A percentile compares a stretch with the other conserved stretches of the same genome.
phyloP scores from a whole-genome alignment of 2,329 filamentous ascomycete genomes.

The Aspergillus chevalieri region DNA sequence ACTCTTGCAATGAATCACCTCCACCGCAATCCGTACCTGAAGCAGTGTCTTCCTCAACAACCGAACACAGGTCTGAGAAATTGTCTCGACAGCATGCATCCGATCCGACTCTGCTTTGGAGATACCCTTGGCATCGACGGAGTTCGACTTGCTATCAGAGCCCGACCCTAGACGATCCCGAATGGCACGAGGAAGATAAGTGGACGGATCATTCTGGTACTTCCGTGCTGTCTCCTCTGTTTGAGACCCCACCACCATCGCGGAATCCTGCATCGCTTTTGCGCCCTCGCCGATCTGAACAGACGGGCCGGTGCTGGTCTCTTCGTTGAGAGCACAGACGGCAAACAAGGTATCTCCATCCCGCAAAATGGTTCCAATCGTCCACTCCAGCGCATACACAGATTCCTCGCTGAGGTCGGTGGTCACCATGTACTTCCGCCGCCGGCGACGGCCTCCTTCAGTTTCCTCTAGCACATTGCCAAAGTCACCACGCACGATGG shows the following conservation, averaged over 20 bases:
- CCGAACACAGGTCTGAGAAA: conserved; percentile 78
- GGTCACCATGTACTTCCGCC: conserved; percentile 90
- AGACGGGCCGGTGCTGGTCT: conserved; percentile 43
- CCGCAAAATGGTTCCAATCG: conserved; percentile 86
- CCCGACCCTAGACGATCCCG: conserved; percentile 31
- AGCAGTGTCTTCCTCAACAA: conserved; percentile 83
- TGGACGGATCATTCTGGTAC: conserved; percentile 27
- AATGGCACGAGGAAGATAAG: conserved; percentile 24
- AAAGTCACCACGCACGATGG: conserved; percentile 86
- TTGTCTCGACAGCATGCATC: conserved; percentile 70
- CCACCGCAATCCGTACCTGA: conserved; percentile 87
- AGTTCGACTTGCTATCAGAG: conserved; percentile 36
- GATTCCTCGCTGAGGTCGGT: conserved; percentile 93
- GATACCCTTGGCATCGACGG: conserved; percentile 46
- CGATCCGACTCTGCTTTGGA: conserved; percentile 70
- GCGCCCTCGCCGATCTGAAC: conserved; percentile 64
- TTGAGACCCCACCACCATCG: conserved; percentile 57
- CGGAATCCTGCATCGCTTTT: conserved; percentile 69
- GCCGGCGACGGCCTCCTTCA: conserved; percentile 68
- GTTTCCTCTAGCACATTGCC: conserved; percentile 64
- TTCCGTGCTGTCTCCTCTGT: conserved; percentile 51
- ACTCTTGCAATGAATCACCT: conserved; percentile 97
- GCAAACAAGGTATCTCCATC: conserved; percentile 92
- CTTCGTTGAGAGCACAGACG: conserved; percentile 90
- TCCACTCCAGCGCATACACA: conserved; percentile 93